phyloP scores from a whole-genome alignment of 1,139 yeast genomes.

The Diutina neorugosa region DNA sequence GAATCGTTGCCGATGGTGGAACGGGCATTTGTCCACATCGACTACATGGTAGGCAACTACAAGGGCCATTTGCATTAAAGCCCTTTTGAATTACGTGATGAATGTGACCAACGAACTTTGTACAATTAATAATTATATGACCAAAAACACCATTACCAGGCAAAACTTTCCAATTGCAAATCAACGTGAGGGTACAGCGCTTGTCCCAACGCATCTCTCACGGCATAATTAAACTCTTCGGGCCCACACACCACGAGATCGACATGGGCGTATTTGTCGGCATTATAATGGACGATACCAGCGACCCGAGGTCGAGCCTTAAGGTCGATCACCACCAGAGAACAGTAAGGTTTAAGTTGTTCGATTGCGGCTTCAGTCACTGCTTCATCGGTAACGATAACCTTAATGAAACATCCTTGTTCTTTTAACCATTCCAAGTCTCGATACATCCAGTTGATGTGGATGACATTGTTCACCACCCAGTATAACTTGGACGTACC shows the following conservation, averaged over 20 bases:
- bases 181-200: not conserved
- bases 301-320: not conserved
- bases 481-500: conserved; percentile 7
- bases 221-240: not conserved
- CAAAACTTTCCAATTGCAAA: not conserved
- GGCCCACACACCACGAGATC: conserved; percentile 1
- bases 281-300: not conserved
- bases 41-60: conserved; percentile 47
- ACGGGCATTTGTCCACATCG: conserved; percentile 73
- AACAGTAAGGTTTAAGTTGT: not conserved
- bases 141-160: not conserved
- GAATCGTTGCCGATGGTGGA: conserved; percentile 70
- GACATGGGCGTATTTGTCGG: not conserved
- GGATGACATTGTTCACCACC: conserved; percentile 7
- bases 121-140: not conserved
- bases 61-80: conserved; percentile 34
- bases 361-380: not conserved
- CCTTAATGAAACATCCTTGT: not conserved
- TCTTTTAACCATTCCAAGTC: conserved; percentile 7
- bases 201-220: not conserved
- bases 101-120: not conserved
- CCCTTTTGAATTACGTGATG: too few species aligned
- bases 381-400: not conserved
- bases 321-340: not conserved
- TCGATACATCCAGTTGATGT: conserved; percentile 6